Conservation (phyloP, 2,329 filamentous ascomycete species). For the Trichoderma sp. region DNA sequence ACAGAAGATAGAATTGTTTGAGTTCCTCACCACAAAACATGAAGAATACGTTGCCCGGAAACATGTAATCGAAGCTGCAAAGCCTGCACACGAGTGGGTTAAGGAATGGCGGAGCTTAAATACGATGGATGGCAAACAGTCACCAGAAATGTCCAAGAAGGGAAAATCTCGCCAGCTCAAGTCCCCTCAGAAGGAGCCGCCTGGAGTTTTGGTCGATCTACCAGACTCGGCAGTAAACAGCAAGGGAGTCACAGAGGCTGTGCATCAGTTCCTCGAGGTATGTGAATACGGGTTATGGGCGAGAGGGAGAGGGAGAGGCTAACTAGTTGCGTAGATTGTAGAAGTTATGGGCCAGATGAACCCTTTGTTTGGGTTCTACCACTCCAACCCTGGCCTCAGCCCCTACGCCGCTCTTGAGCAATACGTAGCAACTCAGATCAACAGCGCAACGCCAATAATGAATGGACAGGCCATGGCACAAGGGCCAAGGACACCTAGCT, state of each 20-base stretch:
- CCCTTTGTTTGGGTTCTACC: conserved; percentile 58
- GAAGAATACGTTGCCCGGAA: conserved; percentile 80
- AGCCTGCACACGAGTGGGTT: conserved; percentile 61
- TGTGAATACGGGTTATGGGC: conserved; percentile 19
- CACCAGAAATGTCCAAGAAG: conserved; percentile 68
- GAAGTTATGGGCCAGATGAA: conserved; percentile 67
- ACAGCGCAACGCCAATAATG: conserved; percentile 36
- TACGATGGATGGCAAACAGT: conserved; percentile 54
- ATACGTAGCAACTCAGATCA: conserved; percentile 52
- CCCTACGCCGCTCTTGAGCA: conserved; percentile 60
- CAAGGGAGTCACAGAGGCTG: conserved; percentile 58
- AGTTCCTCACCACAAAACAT: conserved; percentile 72
- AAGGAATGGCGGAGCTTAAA: conserved; percentile 65
- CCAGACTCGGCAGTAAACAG: conserved; percentile 57
- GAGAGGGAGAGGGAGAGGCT: neutral
- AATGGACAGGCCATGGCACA: conserved; percentile 49
- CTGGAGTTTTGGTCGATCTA: conserved; percentile 55
- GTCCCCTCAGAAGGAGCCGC: conserved; percentile 57
- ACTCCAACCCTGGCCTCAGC: conserved; percentile 51
- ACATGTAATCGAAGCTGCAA: conserved; percentile 58
- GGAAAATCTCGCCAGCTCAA: conserved; percentile 57
- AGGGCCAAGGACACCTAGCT: conserved; percentile 53
- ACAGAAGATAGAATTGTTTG: conserved; percentile 79
- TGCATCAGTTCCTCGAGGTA: conserved; percentile 65
- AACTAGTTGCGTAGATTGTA: conserved; percentile 47